Evolutionary conservation across 148 eudicot species (phyloP), one percentile per base, ranked within the genome.

Genomic region (Rhododendron vialii): DNA sequence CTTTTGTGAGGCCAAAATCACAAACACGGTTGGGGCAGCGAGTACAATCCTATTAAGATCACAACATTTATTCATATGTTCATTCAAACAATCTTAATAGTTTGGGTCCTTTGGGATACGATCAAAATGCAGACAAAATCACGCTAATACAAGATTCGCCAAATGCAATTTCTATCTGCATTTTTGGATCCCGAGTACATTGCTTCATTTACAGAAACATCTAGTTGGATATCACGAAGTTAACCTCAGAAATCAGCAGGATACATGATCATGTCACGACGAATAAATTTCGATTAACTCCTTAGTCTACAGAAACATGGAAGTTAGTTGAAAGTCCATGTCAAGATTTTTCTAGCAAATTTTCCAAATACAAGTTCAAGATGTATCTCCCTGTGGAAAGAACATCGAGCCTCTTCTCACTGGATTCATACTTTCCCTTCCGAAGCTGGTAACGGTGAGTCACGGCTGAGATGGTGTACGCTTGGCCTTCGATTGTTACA

Each of bases 331-430:
- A 63, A 67, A 51, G 10, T 36, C 61, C 65, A 80, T 41, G 36
- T 93, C 92, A 96, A 84, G 98, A 96, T 82, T 95, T 88, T 84
- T 94, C 92, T 47, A 96, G 84, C 86, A 96, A 86, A 89, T 90
- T 93, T 84, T 96, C 90, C 57, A 96, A 86, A 85, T 95, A 94
- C 84, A 96, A 89, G 87, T 96, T 96, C 88, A 96, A 88, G 53
- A 96, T 92, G 90, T 96, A 94, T 93, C 99, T 92, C 78, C 96
- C 98, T 33, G 98, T 92, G 24, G 98, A 94, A 24, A 94, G 89
- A 67, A 96, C 99, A 91, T 96, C 95, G 36, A 96, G 98, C 91
- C 96, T 89, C 89, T 94, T 93, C 91, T 96, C 99, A 35, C 95
- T 92, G 26, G 98, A 95, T 87, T 96, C 98, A 63, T 96, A 96